Base-by-base conservation (phyloP, 2,329 filamentous ascomycete genomes). In the Diplodia sapinea region DNA sequence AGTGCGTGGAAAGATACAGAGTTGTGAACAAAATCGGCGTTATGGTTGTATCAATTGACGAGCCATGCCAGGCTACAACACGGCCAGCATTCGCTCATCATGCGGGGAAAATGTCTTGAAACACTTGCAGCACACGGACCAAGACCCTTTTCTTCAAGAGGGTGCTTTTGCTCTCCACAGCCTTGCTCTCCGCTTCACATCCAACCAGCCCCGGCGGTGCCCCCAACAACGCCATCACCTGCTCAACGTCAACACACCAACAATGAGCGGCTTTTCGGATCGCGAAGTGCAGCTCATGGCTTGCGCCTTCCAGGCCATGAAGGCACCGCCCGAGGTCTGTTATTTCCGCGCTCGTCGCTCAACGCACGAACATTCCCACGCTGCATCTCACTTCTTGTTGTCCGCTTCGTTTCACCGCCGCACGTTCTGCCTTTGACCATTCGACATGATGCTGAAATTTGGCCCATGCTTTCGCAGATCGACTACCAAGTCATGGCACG, bases 401-500 rank as follows among this genome's bases (percentile, higher is more conserved):
- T n/a, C 20, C 20, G 9, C 7, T 38, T 23, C 33, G 2, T 12
- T 17, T 38, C 9, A 52, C 49, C 7, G 12, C 36, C 9, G 17
- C 52, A 38, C 49, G 26, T 40, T 38, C 38, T 6, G 23, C 20
- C 11, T 63, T 33, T 17, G 23, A 40, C 40, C 40, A n/a, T n/a
- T 15, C 17, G n/a, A 11, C 43, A 47, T 47, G 43, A 47, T 47
- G 8, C 43, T 47, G 20, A 47, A 9, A 11, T 20, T n/a, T 47
- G 43, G 43, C 43, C 43, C 43, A 12, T 47, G 43, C 62, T 36
- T 29, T 23, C 17, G 20, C 36, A 79, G 78, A 73, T 79, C 66
- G 78, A 79, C 70, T 77, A 76, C 70, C 73, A 75, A 2, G 77
- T 75, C 70, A 75, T 79, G 20, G 78, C 78, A 8, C 54, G 4